Evolutionary conservation across 2,329 filamentous ascomycete species (phyloP).

Genomic region (Colletotrichum euphorbiae): DNA sequence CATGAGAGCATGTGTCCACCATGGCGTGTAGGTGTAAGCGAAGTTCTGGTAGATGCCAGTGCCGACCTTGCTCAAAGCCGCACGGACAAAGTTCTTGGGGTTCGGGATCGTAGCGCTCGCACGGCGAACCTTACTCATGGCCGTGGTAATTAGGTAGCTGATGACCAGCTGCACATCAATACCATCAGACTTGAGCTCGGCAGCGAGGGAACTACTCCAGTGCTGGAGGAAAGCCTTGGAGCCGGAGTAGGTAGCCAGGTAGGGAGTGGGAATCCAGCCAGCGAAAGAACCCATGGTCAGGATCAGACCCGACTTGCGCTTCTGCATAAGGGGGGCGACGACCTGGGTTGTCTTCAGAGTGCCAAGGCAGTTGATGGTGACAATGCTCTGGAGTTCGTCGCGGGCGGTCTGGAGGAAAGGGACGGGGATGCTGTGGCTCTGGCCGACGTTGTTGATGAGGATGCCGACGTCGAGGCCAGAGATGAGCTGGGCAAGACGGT

Average conservation of each 20-base stretch:
- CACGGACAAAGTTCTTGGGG: constrained; percentile 83
- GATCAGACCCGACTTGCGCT: constrained; percentile 82
- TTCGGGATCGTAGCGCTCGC: constrained; percentile 82
- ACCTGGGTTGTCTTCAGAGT: constrained; percentile 90
- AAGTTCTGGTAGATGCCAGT: constrained; percentile 82
- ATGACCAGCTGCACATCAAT: constrained; percentile 93
- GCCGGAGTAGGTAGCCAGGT: constrained; percentile 95
- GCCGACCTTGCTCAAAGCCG: constrained; percentile 84
- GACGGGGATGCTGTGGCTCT: constrained; percentile 92
- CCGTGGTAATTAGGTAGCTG: constrained; percentile 92
- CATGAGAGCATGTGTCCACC: constrained; percentile 91
- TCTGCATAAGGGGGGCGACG: constrained; percentile 84
- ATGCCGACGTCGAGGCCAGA: constrained; percentile 84
- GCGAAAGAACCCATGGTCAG: constrained; percentile 98
- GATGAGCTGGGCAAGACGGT: constrained; percentile 75
- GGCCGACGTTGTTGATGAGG: constrained; percentile 96
- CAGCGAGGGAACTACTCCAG: constrained; percentile 88
- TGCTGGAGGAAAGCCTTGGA: constrained; percentile 98
- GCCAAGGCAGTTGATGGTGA: constrained; percentile 94
- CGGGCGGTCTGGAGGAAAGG: constrained; percentile 84
- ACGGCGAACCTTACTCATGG: constrained; percentile 95
- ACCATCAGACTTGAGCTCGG: constrained; percentile 83
- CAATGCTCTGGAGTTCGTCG: constrained; percentile 87
- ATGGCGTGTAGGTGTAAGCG: constrained; percentile 88
- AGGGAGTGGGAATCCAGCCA: constrained; percentile 89